Percentiles rank a stretch among this genome's conserved stretches.
Evolutionary conservation across 2,329 filamentous ascomycete species (phyloP).

Genomic region (Thermomyces lanuginosus): DNA sequence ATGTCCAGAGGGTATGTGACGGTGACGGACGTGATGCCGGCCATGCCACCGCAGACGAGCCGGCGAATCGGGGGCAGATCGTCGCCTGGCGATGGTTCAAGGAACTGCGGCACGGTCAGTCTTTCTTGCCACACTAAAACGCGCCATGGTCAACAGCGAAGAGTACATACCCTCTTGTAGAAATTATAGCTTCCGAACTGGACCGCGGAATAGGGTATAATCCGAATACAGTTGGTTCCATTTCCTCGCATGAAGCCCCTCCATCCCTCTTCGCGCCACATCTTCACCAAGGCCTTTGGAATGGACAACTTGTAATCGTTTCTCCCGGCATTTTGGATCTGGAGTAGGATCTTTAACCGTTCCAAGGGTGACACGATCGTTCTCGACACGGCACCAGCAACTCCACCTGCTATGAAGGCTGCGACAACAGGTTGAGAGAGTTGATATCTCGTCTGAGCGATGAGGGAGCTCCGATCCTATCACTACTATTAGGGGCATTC

Average conservation of each 20-base stretch:
- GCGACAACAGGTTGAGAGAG: conserved; percentile 73
- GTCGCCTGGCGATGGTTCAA: conserved; percentile 57
- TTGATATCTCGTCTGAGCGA: conserved; percentile 15
- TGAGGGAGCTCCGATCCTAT: conserved; percentile 8
- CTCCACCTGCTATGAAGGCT: conserved; percentile 83
- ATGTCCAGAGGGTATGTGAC: conserved; percentile 96
- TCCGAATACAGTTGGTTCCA: conserved; percentile 94
- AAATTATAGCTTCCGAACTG: conserved; percentile 98
- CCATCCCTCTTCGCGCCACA: conserved; percentile 96
- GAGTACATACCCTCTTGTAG: conserved; percentile 63
- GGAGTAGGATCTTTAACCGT: conserved; percentile 92
- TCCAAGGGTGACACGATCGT: conserved; percentile 95
- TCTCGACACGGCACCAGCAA: conserved; percentile 90
- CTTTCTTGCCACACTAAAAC: not conserved
- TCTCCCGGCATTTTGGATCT: conserved; percentile 78
- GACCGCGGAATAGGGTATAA: conserved; percentile 93
- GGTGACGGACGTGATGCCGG: conserved; percentile 88
- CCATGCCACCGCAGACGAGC: conserved; percentile 75
- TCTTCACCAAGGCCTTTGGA: conserved; percentile 73
- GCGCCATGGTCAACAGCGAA: not conserved
- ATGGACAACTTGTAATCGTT: conserved; percentile 91
- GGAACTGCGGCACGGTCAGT: conserved; percentile 37
- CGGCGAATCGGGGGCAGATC: conserved; percentile 59
- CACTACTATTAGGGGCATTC: not conserved
- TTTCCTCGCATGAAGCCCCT: conserved; percentile 95